Conservation (phyloP, 2,329 filamentous ascomycete species). For the Sporothrix phasma region DNA sequence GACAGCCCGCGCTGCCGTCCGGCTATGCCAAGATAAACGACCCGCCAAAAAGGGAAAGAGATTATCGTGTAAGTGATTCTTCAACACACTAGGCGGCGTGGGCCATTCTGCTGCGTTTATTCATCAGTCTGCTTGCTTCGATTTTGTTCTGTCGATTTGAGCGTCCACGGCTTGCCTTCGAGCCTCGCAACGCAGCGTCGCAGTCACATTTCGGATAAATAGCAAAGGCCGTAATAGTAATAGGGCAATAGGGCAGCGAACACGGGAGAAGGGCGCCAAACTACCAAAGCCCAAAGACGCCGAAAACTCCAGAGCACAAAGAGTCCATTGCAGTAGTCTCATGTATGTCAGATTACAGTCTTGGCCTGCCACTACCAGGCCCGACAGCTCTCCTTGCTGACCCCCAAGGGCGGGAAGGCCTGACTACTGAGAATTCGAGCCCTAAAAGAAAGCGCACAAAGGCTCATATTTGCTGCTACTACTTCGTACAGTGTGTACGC, state of each 20-base stretch:
- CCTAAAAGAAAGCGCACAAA: neutral
- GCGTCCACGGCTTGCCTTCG: neutral
- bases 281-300: neutral
- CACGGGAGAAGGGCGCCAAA: neutral
- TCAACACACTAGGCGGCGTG: neutral
- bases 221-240: neutral
- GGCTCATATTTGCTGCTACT: too few relatives aligned
- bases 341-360: neutral
- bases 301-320: neutral
- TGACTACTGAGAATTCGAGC: neutral
- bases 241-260: neutral
- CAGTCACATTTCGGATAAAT: conserved; percentile 4
- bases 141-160: neutral
- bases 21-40: neutral
- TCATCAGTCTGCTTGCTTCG: neutral
- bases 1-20: neutral
- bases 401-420: neutral
- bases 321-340: neutral
- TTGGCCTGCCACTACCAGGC: neutral
- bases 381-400: neutral
- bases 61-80: neutral
- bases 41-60: neutral
- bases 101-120: neutral
- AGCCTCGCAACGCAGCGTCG: neutral
- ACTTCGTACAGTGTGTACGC: too few relatives aligned